phyloP scores from a whole-genome alignment of 2,329 filamentous ascomycete genomes.

The Juglanconis oblonga region DNA sequence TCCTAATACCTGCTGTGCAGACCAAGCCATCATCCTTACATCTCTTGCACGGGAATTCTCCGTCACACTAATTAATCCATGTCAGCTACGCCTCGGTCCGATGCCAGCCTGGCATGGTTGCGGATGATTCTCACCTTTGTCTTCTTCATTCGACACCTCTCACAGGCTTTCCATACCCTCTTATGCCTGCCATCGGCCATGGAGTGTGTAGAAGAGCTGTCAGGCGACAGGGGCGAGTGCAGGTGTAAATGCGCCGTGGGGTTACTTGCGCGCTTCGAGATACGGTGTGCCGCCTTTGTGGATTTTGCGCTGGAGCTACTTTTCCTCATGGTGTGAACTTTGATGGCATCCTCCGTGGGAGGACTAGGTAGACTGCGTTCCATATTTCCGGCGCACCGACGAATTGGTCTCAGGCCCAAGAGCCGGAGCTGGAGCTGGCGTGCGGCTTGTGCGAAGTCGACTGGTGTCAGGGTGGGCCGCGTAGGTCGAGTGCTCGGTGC shows the following conservation, averaged over 20 bases:
- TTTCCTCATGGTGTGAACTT: constrained; percentile 35
- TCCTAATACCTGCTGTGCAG: constrained; percentile 60
- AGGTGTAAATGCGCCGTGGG: constrained; percentile 35
- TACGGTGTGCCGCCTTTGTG: constrained; percentile 48
- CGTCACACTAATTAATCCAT: constrained; percentile 51
- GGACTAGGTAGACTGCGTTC: constrained; percentile 51
- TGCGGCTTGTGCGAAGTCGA: not conserved
- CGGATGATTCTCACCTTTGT: constrained; percentile 50
- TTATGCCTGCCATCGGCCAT: constrained; percentile 57
- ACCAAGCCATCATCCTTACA: constrained; percentile 65
- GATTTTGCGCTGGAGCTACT: constrained; percentile 41
- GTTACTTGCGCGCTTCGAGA: constrained; percentile 48
- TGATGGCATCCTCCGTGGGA: constrained; percentile 45
- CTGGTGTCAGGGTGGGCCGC: not conserved
- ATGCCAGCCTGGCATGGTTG: too few species aligned
- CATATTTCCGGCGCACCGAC: constrained; percentile 37
- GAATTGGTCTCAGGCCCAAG: not conserved
- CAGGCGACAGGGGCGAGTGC: constrained; percentile 34
- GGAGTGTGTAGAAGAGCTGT: constrained; percentile 35
- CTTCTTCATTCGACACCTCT: constrained; percentile 67
- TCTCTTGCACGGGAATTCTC: constrained; percentile 64
- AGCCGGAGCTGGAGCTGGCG: not conserved
- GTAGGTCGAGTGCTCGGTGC: constrained; percentile 1
- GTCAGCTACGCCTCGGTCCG: constrained; percentile 7
- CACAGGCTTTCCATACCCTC: constrained; percentile 65